Percentiles rank a stretch among this genome's conserved stretches.
Evolutionary conservation across 2,329 filamentous ascomycete species (phyloP).

Genomic region (Microdochium nivale): DNA sequence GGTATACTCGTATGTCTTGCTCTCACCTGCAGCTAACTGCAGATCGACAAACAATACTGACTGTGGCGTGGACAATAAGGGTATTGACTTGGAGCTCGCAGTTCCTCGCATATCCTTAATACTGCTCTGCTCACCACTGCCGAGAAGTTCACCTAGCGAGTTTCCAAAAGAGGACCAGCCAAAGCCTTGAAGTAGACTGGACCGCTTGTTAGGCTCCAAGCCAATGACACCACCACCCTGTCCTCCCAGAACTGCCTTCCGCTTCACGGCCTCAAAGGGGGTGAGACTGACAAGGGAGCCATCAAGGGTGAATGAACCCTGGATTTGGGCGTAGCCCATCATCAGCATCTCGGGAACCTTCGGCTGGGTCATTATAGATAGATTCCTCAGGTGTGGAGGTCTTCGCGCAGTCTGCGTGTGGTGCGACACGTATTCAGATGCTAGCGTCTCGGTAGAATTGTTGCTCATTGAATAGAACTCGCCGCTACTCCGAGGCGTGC

Average conservation of each 20-base stretch:
- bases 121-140: constrained; percentile 77
- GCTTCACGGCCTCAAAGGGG: constrained; percentile 91
- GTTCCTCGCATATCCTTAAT: constrained; percentile 92
- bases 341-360: constrained; percentile 70
- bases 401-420: constrained; percentile 23
- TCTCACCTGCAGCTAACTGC: constrained; percentile 79
- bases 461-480: constrained; percentile 96
- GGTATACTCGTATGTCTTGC: constrained; percentile 75
- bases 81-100: constrained; percentile 77
- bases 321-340: constrained; percentile 96
- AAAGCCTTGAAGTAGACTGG: constrained; percentile 72
- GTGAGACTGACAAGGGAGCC: constrained; percentile 83
- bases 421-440: constrained; percentile 74
- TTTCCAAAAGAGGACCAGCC: constrained; percentile 85
- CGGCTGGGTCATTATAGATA: constrained; percentile 31
- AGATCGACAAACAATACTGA: constrained; percentile 94
- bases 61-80: constrained; percentile 88
- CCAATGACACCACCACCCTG: constrained; percentile 83
- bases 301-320: constrained; percentile 85
- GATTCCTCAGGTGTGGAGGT: constrained; percentile 36
- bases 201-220: constrained; percentile 62
- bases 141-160: constrained; percentile 81
- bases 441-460: constrained; percentile 85
- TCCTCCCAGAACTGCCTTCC: constrained; percentile 81
- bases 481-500: constrained; percentile 81